A percentile compares a stretch with the other conserved stretches of the same genome.
Conservation (phyloP, 306 rosid species). For the Cucumis hystrix region DNA sequence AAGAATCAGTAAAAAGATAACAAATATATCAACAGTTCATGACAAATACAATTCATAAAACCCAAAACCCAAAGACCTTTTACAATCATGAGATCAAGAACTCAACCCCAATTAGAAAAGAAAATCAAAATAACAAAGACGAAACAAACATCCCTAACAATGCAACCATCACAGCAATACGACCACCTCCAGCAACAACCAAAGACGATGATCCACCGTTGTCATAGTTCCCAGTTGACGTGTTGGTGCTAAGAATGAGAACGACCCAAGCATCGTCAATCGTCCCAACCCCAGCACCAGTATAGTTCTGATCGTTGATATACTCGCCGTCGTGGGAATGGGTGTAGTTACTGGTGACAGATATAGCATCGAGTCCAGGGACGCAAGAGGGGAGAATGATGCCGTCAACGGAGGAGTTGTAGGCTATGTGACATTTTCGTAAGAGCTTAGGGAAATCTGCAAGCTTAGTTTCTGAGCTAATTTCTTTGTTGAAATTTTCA, state of each 20-base stretch:
- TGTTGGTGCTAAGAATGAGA: constrained; percentile 31
- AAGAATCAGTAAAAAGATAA: no score
- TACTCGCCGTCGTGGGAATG: constrained; percentile 11
- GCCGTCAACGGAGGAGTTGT: constrained; percentile 35
- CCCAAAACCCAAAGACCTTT: neutral
- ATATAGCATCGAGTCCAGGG: constrained; percentile 10
- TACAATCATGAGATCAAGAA: neutral
- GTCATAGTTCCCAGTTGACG: constrained; percentile 31
- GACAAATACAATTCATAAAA: no score
- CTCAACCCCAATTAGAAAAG: neutral
- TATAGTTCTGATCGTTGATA: constrained; percentile 25
- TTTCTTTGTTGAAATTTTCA: constrained; percentile 10
- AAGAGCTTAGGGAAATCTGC: constrained; percentile 13
- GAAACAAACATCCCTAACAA: constrained; percentile 10
- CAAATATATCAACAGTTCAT: no score
- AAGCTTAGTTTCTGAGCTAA: constrained; percentile 12
- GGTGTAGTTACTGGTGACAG: constrained; percentile 30
- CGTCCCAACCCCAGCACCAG: constrained; percentile 42
- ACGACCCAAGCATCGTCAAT: constrained; percentile 47
- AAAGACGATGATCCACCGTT: constrained; percentile 15
- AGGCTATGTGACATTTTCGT: constrained; percentile 30
- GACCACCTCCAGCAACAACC: constrained; percentile 1
- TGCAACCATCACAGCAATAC: neutral
- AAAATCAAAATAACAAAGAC: neutral
- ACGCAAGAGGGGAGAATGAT: constrained; percentile 46